Conservation (phyloP, 371 early-diverging fungal species). For the Mucor indicus region DNA sequence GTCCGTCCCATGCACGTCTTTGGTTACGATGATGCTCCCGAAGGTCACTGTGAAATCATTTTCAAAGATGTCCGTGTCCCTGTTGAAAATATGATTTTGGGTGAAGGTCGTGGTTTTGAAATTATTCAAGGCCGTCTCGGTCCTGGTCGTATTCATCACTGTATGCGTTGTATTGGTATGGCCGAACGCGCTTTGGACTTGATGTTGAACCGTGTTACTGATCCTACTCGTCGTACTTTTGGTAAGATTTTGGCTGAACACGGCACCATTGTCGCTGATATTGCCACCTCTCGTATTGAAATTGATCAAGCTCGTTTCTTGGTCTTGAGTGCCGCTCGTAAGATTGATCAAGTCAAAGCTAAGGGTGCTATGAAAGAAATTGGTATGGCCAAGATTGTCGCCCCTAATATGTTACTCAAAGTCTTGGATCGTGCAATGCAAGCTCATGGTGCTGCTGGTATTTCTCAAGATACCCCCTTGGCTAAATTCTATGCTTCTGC, state of each 20-base stretch:
- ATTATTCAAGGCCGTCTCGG: conserved; percentile 95
- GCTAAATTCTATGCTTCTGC: conserved; percentile 82
- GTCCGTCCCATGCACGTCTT: conserved; percentile 86
- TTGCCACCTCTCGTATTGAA: conserved; percentile 85
- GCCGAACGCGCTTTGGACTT: conserved; percentile 89
- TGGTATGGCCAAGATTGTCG: conserved; percentile 88
- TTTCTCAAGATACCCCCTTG: conserved; percentile 83
- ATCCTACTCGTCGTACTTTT: conserved; percentile 80
- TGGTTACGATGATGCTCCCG: conserved; percentile 95
- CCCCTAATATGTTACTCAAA: conserved; percentile 72
- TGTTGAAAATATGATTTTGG: conserved; percentile 81
- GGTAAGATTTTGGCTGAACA: conserved; percentile 81
- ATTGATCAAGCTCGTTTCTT: conserved; percentile 89
- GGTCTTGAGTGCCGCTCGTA: conserved; percentile 86
- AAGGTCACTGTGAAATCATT: conserved; percentile 91
- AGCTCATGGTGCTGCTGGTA: conserved; percentile 88
- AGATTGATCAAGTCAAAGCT: conserved; percentile 84
- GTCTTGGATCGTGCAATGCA: conserved; percentile 91
- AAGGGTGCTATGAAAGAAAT: conserved; percentile 90
- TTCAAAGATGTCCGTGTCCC: conserved; percentile 92
- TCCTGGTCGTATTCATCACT: conserved; percentile 79
- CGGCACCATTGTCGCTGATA: conserved; percentile 75
- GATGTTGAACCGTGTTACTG: conserved; percentile 85
- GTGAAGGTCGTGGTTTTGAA: conserved; percentile 97
- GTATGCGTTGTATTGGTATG: conserved; percentile 93